Base-by-base conservation (phyloP, 208 protist genomes). In the Leptomonas seymouri region DNA sequence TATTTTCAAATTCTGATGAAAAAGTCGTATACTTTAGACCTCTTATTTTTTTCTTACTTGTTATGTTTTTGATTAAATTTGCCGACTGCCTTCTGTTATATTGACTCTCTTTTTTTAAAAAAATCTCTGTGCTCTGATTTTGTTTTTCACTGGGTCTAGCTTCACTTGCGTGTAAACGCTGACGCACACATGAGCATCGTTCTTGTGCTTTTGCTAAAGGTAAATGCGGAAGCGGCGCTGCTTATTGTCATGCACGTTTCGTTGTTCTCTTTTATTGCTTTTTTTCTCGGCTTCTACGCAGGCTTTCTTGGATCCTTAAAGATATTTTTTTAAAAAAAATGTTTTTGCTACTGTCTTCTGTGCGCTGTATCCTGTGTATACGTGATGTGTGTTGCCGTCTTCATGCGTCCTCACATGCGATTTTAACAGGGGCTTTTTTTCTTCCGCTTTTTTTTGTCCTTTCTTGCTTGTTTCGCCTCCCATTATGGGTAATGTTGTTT, bases 241-340 rank as follows among this genome's bases (percentile, higher is more conserved):
- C 41, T 64, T 48, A 44, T 50, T 76, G 61, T 69, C 61, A 21
- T 28, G 25, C 28, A 46, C 42, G n/a, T 55, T 57, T 62, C 21
- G 9, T 59, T 69, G 34, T 72, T 81, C 44, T 48, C 44, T 74
- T 36, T 18, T 55, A n/a, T 74, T 65, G 15, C 45, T 68, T 56
- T 63, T n/a, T 55, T 21, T 51, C 27, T 57, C 42, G 44, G 55
- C 44, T 61, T 78, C 48, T 23, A 74, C 59, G 60, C 44, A 65
- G 30, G 60, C 46, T 72, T 57, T 67, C 61, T 67, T 76, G 42
- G 34, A 64, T 71, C 67, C 56, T 75, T 31, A 69, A 57, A 62
- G n/a, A 54, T 59, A 39, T 64, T 50, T 67, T 60, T 74, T 71
- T 70, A n/a, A n/a, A n/a, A n/a, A n/a, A n/a, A n/a, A n/a, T 71